phyloP scores from a whole-genome alignment of 2,329 filamentous ascomycete species.

The Phialophora chinensis region DNA sequence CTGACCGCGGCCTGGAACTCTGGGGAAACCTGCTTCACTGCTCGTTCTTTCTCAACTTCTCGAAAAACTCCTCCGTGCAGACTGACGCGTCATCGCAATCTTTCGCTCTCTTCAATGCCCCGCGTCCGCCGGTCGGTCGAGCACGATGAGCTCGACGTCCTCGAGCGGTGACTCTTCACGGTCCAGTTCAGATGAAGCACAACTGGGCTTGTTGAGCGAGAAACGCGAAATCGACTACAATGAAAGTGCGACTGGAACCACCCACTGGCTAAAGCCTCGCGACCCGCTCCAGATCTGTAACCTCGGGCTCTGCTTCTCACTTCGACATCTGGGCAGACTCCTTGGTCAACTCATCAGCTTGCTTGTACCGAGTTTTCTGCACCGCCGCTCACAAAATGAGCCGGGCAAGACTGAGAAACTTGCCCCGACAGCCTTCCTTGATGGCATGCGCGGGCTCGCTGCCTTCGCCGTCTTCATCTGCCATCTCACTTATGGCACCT shows the following conservation, averaged over 20 bases:
- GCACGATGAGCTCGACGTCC: constrained; percentile 24
- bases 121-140: background rate
- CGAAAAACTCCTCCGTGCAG: background rate
- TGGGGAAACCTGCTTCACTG: constrained; percentile 6
- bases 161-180: constrained; percentile 25
- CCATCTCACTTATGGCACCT: constrained; percentile 37
- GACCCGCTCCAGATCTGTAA: constrained; percentile 9
- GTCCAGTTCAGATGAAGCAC: constrained; percentile 27
- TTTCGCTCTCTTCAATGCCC: background rate
- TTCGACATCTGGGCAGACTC: constrained; percentile 19
- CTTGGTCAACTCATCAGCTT: constrained; percentile 17
- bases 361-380: constrained; percentile 30
- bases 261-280: constrained; percentile 8
- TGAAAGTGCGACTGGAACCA: background rate
- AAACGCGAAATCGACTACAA: constrained; percentile 22
- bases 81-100: background rate
- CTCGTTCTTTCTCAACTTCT: constrained; percentile 2
- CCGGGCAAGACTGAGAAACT: constrained; percentile 16
- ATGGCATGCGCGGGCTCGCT: constrained; percentile 53
- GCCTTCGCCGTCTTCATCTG: constrained; percentile 37
- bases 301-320: constrained; percentile 18
- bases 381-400: constrained; percentile 18
- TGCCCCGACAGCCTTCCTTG: constrained; percentile 41
- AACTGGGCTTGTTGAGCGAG: constrained; percentile 23
- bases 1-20: background rate